Conservation (phyloP, 768 basidiomycete genomes). For the Podaxis pistillaris region DNA sequence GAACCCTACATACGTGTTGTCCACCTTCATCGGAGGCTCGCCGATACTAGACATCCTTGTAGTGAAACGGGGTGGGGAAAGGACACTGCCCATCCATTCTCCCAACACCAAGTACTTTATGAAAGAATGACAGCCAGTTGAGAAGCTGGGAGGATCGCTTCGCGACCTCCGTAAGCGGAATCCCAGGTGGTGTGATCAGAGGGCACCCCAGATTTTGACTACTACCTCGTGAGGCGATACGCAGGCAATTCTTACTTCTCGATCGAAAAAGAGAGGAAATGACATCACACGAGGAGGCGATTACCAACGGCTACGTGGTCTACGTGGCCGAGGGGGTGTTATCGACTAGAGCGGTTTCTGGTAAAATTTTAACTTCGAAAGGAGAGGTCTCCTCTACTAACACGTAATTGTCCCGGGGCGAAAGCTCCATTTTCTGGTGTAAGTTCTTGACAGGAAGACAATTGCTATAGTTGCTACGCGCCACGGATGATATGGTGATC, state of each 20-base stretch:
- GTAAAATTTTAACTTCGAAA: background rate
- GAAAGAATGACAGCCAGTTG: slow-evolving; percentile 20
- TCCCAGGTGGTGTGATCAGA: slow-evolving; percentile 10
- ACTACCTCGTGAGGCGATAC: slow-evolving; percentile 9
- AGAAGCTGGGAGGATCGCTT: slow-evolving; percentile 19
- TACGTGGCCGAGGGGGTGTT: background rate
- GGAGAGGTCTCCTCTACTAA: slow-evolving; percentile 1
- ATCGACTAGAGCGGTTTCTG: background rate
- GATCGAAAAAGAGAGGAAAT: slow-evolving; percentile 4
- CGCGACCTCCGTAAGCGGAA: slow-evolving; percentile 1
- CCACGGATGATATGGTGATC: slow-evolving; percentile 2
- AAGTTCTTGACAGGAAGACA: background rate
- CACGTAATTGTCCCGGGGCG: slow-evolving; percentile 7
- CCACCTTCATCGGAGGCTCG: slow-evolving; percentile 22
- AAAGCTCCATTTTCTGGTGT: background rate
- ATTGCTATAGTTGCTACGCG: background rate
- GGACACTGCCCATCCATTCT: slow-evolving; percentile 18
- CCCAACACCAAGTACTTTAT: slow-evolving; percentile 24
- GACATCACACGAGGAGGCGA: background rate
- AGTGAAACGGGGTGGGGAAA: slow-evolving; percentile 14
- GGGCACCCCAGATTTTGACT: slow-evolving; percentile 4
- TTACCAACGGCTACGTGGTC: slow-evolving; percentile 2
- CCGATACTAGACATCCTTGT: slow-evolving; percentile 19
- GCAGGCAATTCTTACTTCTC: slow-evolving; percentile 15
- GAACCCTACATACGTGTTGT: slow-evolving; percentile 34